Base-by-base conservation (phyloP, 371 early-diverging fungal genomes). In the Mortierella sp. region DNA sequence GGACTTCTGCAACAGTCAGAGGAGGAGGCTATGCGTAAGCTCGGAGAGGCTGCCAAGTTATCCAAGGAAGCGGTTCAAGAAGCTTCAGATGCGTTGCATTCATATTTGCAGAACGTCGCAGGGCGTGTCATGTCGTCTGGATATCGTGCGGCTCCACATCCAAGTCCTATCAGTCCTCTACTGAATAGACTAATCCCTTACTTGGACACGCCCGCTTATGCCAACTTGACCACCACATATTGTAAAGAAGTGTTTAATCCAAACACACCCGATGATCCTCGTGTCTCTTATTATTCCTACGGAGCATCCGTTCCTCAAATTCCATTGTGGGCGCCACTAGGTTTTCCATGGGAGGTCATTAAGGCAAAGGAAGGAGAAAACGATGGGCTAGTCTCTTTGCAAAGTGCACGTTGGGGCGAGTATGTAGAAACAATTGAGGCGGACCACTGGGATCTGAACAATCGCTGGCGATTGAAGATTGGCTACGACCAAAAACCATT, bases 141-240 rank as follows among this genome's bases (percentile, higher is more conserved):
- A 32, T 37, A 64, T 5, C 71, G 51, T 3, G 49, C 65, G 2
- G 39, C 45, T 18, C 62, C 67, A 14, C n/a, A 24, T 22, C 64
- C 55, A 14, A 70, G 66, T n/a, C 60, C 57, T 2, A 62, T 79
- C 45, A 69, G 66, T 39, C 76, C 85, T 11, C 22, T 83, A 37
- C 55, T 70, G 61, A 66, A 60, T 35, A 57, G 68, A n/a, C n/a
- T 87, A 47, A 83, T 88, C 24, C 84, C 86, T 26, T 71, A 87
- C 1, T 79, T 96, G 32, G 97, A 98, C 67, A 90, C 93, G 26
- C 96, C 96, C 3, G 98, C 96, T 2, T 98, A 96, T 73, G 88
- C 93, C 28, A 95, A 95, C 69, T 85, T 98, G 26, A 98, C 97
- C 0, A 92, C 94, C 2, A 93, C 94, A 32, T 98, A 92, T 78